phyloP scores from a whole-genome alignment of 2,329 filamentous ascomycete genomes.

The Nemania sp. region DNA sequence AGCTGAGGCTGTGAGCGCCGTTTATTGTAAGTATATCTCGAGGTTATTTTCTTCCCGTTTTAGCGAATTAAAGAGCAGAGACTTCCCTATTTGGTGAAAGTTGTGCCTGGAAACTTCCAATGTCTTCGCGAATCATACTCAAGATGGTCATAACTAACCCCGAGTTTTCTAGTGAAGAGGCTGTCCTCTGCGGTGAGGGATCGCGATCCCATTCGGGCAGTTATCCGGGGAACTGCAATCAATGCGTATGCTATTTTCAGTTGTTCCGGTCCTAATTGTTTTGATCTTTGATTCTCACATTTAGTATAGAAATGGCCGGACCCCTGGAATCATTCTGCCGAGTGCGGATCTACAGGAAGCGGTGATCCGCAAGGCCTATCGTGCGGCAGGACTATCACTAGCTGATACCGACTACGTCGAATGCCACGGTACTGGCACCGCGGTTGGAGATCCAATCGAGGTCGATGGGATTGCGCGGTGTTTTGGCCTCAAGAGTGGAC shows the following conservation, averaged over 20 bases:
- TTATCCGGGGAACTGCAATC: slow-evolving; percentile 37
- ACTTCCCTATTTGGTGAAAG: no score
- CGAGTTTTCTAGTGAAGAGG: no score
- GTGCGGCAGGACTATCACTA: slow-evolving; percentile 45
- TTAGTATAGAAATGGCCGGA: slow-evolving; percentile 53
- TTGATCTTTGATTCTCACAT: neutral
- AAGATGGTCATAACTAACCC: no score
- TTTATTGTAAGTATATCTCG: slow-evolving; percentile 61
- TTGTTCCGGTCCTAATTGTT: neutral
- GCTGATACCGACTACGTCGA: neutral
- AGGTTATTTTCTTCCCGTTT: no score
- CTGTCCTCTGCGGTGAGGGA: slow-evolving; percentile 55
- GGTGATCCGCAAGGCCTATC: slow-evolving; percentile 53
- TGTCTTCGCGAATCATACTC: no score
- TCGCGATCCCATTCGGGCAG: slow-evolving; percentile 32
- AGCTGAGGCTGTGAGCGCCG: slow-evolving; percentile 60
- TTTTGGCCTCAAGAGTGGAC: no score
- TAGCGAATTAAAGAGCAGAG: no score
- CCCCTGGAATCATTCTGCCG: slow-evolving; percentile 61
- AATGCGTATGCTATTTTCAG: slow-evolving; percentile 33
- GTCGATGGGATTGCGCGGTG: neutral
- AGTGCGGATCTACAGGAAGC: slow-evolving; percentile 50
- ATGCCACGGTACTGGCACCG: neutral
- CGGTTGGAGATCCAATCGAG: neutral
- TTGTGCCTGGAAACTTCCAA: no score